A percentile compares a stretch with the other conserved stretches of the same genome.
These are phyloP conservation scores for Podospora bellae-mahoneyi DNA, from an alignment of 495 filamentous ascomycete genomes.

Conservation along the genomic window DNA sequence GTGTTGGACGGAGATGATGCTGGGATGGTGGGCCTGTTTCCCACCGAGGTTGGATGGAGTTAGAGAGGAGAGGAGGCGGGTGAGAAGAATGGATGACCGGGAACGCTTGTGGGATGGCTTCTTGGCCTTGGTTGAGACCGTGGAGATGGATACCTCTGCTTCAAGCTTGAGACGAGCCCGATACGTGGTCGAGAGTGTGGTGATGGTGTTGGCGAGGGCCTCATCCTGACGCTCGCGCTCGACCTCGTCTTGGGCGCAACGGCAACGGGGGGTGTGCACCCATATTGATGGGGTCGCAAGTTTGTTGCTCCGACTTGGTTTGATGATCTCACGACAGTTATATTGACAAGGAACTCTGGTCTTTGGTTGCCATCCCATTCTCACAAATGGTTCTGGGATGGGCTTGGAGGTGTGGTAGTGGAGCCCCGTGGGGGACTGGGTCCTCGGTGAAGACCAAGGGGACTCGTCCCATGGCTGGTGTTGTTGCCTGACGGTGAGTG, in stretches of 20 bases:
- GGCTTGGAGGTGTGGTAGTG: not conserved
- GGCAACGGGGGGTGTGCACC: slow-evolving; percentile 3
- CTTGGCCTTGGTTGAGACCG: not conserved
- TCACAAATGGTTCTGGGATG: slow-evolving; percentile 2
- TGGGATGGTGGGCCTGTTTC: not conserved
- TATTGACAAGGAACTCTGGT: slow-evolving; percentile 3
- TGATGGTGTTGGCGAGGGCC: slow-evolving; percentile 1
- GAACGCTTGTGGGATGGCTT: not conserved
- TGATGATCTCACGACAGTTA: slow-evolving; percentile 3
- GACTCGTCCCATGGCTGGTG: slow-evolving; percentile 1
- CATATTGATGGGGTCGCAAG: not conserved
- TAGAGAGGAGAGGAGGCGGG: slow-evolving; percentile 2
- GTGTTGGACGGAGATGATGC: slow-evolving; percentile 1
- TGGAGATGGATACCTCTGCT: not conserved
- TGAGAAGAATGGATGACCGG: slow-evolving; percentile 1
- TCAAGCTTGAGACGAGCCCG: slow-evolving; percentile 3
- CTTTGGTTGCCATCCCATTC: slow-evolving; percentile 13
- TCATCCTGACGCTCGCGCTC: not conserved
- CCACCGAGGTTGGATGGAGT: not conserved
- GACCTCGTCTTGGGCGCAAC: not conserved
- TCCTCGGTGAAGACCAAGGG: not conserved
- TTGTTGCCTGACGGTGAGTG: slow-evolving; percentile 9
- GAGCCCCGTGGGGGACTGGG: not conserved
- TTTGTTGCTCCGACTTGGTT: not conserved
- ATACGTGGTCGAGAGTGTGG: not conserved